Base-by-base conservation (phyloP, 2,329 filamentous ascomycete species). In the Sarocladiaceae sp. region DNA sequence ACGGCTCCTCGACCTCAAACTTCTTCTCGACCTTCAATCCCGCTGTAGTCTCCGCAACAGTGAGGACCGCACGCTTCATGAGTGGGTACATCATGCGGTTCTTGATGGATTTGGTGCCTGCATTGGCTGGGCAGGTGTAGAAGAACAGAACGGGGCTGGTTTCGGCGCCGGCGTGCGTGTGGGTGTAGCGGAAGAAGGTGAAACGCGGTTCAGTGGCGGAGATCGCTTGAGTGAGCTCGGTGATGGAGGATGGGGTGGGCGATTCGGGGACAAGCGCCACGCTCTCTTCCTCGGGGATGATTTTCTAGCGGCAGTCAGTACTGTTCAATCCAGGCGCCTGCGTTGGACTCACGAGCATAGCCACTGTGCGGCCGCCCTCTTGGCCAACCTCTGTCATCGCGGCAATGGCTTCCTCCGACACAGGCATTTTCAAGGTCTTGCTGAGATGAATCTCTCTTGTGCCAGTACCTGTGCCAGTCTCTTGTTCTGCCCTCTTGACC, bases 31-130 rank as follows among this genome's bases (percentile, higher is more conserved):
- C 68, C 46, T 68, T 71, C 42, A 91, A 57, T 0, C 80, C 82
- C 1, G 78, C 82, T 52, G 87, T 78, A 27, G 65, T 66, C 55
- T 82, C 77, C 15, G 85, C 86, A 26, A 82, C 61, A n/a, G 69
- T 65, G 23, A 89, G 68, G 3, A 87, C 83, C 19, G 78, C 76
- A 10, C 77, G 70, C 64, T 82, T 82, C 69, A 82, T 82, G 20
- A 82, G 68, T 26, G 87, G 85, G 60, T 93, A 93, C 57, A 93
- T 65, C 88, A 94, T 94, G 51, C 86, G 75, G 65, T 85, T 83
- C 68, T 88, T 90, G 68, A 93, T 85, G 43, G 76, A 69, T 65
- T 82, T 86, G 43, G 74, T 79, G 21, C 70, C 76, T 0, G 76
- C 66, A 4, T 82, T 73, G 6, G 75, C 68, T 1, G 88, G 88